Evolutionary conservation across 2,329 filamentous ascomycete species (phyloP).

Genomic region (Lizonia empirigonia): DNA sequence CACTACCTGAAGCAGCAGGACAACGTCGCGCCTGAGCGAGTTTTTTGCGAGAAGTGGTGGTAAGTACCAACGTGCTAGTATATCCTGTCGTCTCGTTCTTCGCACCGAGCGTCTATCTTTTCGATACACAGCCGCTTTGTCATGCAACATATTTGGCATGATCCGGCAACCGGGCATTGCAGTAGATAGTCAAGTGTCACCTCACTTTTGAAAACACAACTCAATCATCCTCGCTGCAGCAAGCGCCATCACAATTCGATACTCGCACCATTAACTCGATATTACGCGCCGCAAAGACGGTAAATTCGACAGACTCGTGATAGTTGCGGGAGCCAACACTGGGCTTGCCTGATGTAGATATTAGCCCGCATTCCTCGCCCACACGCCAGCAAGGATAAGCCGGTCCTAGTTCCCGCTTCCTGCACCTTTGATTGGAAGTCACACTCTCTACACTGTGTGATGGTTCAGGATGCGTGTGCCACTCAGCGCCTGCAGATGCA

Average conservation of each 20-base stretch:
- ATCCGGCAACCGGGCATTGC: constrained; percentile 3
- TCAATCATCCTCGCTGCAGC: constrained; percentile 4
- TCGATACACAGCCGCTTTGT: constrained; percentile 4
- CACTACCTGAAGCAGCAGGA: constrained; percentile 46
- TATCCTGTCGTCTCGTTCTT: constrained; percentile 5
- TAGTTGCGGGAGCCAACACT: constrained; percentile 17
- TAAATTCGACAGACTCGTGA: constrained; percentile 21
- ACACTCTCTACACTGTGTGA: constrained; percentile 37
- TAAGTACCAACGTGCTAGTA: constrained; percentile 28
- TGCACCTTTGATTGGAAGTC: constrained; percentile 31
- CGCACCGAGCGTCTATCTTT: constrained; percentile 7
- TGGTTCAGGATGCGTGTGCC: constrained; percentile 35
- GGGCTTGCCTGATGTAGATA: constrained; percentile 3
- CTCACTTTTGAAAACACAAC: constrained; percentile 18
- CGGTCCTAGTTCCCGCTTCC: constrained; percentile 5
- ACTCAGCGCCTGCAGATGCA: constrained; percentile 40
- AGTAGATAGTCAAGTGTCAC: constrained; percentile 19
- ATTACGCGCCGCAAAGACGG: constrained; percentile 36
- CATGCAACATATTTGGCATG: constrained; percentile 9
- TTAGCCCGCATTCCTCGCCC: constrained; percentile 5
- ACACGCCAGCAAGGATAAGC: constrained; percentile 10
- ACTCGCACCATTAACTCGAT: constrained; percentile 27
- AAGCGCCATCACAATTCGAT: constrained; percentile 30
- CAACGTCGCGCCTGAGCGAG: constrained; percentile 47
- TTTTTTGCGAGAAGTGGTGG: constrained; percentile 61